These are phyloP conservation scores for Alternaria sp. DNA, from an alignment of 2,329 filamentous ascomycete genomes.

Conservation along the genomic window DNA sequence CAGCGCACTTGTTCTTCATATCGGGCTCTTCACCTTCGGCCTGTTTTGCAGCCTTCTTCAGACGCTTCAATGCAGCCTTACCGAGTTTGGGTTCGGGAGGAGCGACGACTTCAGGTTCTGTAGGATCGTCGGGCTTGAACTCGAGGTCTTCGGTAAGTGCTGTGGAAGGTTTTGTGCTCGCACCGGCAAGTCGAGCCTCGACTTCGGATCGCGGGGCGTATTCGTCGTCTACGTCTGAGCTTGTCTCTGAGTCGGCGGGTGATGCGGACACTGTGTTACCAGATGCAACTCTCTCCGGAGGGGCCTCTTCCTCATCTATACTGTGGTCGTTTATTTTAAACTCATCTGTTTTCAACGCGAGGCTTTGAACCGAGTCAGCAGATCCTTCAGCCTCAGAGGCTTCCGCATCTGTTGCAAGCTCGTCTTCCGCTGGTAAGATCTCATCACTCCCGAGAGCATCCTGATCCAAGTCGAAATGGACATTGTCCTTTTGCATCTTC, in stretches of 20 bases:
- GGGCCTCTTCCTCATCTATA: constrained; percentile 27
- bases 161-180: constrained; percentile 20
- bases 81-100: constrained; percentile 52
- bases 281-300: not conserved
- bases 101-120: constrained; percentile 8
- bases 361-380: constrained; percentile 43
- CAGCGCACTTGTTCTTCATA: constrained; percentile 72
- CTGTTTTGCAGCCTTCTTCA: constrained; percentile 57
- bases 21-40: constrained; percentile 40
- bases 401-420: constrained; percentile 28
- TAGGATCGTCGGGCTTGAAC: constrained; percentile 12
- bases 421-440: constrained; percentile 45
- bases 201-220: constrained; percentile 51
- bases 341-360: constrained; percentile 25
- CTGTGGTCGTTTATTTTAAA: constrained; percentile 24
- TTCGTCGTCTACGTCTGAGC: constrained; percentile 44
- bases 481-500: constrained; percentile 84
- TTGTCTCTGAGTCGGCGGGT: not conserved
- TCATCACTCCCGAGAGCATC: constrained; percentile 47
- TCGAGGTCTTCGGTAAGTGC: constrained; percentile 14
- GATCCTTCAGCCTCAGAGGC: constrained; percentile 47
- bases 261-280: not conserved
- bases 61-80: constrained; percentile 59
- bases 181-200: constrained; percentile 44
- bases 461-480: constrained; percentile 61